Conservation (phyloP, 75 land plant species). For the Pinus tabuliformis region DNA sequence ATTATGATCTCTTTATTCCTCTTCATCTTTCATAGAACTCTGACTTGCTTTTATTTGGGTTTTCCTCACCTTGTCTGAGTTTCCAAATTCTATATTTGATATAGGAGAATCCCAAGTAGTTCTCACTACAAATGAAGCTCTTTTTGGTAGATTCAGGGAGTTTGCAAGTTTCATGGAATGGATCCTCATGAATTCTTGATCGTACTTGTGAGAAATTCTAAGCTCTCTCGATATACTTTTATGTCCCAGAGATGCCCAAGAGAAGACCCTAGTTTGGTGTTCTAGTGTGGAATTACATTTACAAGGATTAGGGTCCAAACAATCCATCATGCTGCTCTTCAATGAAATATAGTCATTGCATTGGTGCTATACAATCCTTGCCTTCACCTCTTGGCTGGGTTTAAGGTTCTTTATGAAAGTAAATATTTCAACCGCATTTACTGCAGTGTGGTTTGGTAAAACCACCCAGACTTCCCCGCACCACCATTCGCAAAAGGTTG, state of each 20-base stretch:
- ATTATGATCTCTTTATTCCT: too few relatives aligned
- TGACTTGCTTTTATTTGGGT: too few relatives aligned
- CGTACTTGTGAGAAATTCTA: background rate
- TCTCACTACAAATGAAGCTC: background rate
- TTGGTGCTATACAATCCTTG: too few relatives aligned
- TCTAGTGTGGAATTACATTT: too few relatives aligned
- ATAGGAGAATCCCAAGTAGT: background rate
- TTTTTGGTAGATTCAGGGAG: background rate
- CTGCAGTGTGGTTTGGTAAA: too few relatives aligned
- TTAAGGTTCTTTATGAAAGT: too few relatives aligned
- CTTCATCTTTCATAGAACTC: too few relatives aligned
- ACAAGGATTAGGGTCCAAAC: background rate
- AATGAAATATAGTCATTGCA: background rate
- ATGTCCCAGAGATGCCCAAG: constrained; percentile 3
- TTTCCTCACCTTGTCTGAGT: background rate
- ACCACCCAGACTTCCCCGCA: too few relatives aligned
- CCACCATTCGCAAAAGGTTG: too few relatives aligned
- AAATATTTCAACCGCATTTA: too few relatives aligned
- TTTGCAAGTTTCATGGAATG: background rate
- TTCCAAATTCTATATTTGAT: background rate
- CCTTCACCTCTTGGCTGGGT: too few relatives aligned
- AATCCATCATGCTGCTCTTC: background rate
- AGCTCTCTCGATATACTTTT: background rate
- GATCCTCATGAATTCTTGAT: background rate
- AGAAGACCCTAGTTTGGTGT: background rate